These are phyloP conservation scores for Colletotrichum ledebouriae DNA, from an alignment of 2,329 filamentous ascomycete genomes.

Conservation along the genomic window DNA sequence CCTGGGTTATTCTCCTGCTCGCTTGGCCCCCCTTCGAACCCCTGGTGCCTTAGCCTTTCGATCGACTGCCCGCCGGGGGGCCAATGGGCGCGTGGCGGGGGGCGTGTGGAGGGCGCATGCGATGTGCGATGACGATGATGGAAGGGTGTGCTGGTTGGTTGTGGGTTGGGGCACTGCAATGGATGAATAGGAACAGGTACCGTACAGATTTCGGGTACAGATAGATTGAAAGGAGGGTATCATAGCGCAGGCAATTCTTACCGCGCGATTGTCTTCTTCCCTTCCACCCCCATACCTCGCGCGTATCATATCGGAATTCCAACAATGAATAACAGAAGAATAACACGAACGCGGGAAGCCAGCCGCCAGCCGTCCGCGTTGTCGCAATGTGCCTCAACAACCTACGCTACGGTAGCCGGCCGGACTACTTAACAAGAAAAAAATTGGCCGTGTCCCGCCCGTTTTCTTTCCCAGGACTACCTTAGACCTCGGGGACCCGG, in stretches of 20 bases:
- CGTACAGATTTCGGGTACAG: slow-evolving; percentile 6
- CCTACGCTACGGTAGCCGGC: background rate
- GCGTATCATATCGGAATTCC: slow-evolving; percentile 1
- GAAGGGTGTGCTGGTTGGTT: background rate
- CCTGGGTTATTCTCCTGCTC: slow-evolving; percentile 38
- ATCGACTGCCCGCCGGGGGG: slow-evolving; percentile 36
- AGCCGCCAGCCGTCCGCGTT: slow-evolving; percentile 33
- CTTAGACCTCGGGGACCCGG: slow-evolving; percentile 17
- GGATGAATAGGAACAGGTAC: background rate
- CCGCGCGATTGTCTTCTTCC: background rate
- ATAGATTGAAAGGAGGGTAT: slow-evolving; percentile 13
- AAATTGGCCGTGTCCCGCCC: slow-evolving; percentile 17
- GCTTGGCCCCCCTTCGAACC: slow-evolving; percentile 19
- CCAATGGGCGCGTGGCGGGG: slow-evolving; percentile 28
- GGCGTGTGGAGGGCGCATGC: slow-evolving; percentile 3
- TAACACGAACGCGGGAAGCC: slow-evolving; percentile 15
- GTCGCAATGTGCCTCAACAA: slow-evolving; percentile 39
- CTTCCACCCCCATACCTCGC: background rate
- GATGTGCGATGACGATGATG: slow-evolving; percentile 17
- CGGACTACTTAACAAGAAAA: background rate
- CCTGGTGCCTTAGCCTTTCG: slow-evolving; percentile 34
- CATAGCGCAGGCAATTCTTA: slow-evolving; percentile 26
- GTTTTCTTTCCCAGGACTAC: background rate
- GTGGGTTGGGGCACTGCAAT: background rate
- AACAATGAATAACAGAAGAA: slow-evolving; percentile 16